These are phyloP conservation scores for Waltiozyma sp. DNA, from an alignment of 1,139 yeast genomes.

Conservation along the genomic window DNA sequence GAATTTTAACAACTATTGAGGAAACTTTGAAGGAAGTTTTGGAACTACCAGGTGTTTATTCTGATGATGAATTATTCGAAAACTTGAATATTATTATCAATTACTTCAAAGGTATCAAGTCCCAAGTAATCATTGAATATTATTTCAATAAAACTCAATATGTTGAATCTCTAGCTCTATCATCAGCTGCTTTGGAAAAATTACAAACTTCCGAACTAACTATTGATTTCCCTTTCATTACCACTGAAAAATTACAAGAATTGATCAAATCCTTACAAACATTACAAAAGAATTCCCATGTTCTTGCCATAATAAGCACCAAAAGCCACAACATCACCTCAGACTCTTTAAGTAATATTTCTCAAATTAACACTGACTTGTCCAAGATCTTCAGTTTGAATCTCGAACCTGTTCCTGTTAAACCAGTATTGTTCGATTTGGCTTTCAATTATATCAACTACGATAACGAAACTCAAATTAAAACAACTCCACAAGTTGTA, in stretches of 20 bases:
- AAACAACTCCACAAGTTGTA: not conserved
- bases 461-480: not conserved
- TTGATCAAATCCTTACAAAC: constrained; percentile 23
- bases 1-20: constrained; percentile 21
- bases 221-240: constrained; percentile 22
- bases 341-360: not conserved
- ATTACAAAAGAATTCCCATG: constrained; percentile 32
- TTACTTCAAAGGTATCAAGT: constrained; percentile 37
- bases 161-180: constrained; percentile 46
- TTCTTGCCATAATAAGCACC: constrained; percentile 19
- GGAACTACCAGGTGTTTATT: constrained; percentile 86
- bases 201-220: constrained; percentile 9
- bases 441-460: constrained; percentile 67
- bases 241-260: constrained; percentile 24
- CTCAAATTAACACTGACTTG: constrained; percentile 1
- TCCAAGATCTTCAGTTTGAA: constrained; percentile 9
- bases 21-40: constrained; percentile 39
- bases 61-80: constrained; percentile 56
- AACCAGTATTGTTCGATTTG: constrained; percentile 84
- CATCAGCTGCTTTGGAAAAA: constrained; percentile 24
- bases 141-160: constrained; percentile 36
- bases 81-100: constrained; percentile 40
- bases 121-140: constrained; percentile 36
- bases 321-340: not conserved
- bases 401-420: constrained; percentile 49